A percentile compares a stretch with the other conserved stretches of the same genome.
Evolutionary conservation across 2,329 filamentous ascomycete species (phyloP).

Genomic region (Pseudogymnoascus sp.): DNA sequence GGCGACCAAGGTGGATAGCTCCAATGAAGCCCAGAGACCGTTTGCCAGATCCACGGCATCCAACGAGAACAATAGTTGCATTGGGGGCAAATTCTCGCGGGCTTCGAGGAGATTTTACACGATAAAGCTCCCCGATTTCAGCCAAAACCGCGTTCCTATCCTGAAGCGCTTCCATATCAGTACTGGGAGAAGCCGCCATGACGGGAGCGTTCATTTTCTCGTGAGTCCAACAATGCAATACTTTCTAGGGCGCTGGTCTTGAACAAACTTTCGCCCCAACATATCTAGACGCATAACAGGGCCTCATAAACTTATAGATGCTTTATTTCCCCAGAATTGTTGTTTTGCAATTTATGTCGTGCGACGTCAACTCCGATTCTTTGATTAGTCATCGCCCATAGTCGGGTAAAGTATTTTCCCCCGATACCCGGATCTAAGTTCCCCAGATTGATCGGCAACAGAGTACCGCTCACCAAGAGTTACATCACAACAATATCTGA

Average conservation of each 20-base stretch:
- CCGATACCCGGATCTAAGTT: background rate
- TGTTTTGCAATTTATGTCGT: conserved; percentile 2
- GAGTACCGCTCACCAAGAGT: background rate
- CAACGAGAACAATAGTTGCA: conserved; percentile 66
- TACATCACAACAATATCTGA: background rate
- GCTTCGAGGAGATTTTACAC: conserved; percentile 33
- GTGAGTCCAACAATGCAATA: background rate
- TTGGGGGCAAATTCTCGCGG: conserved; percentile 34
- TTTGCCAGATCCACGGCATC: conserved; percentile 69
- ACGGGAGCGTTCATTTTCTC: background rate
- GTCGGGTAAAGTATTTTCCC: background rate
- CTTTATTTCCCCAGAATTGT: background rate
- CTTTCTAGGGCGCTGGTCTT: background rate
- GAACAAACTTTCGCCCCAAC: conserved; percentile 2
- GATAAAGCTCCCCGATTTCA: conserved; percentile 9
- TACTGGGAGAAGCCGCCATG: background rate
- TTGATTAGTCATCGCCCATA: background rate
- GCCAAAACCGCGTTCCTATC: conserved; percentile 6
- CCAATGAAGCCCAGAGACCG: conserved; percentile 69
- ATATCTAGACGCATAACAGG: conserved; percentile 3
- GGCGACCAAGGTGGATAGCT: conserved; percentile 59
- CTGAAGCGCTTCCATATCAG: background rate
- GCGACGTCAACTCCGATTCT: background rate
- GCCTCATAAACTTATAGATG: conserved; percentile 1
- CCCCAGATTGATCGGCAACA: background rate